Evolutionary conservation across 2,329 filamentous ascomycete species (phyloP), one percentile per base, ranked within the genome.

Genomic region (Thielaviopsis euricoi): DNA sequence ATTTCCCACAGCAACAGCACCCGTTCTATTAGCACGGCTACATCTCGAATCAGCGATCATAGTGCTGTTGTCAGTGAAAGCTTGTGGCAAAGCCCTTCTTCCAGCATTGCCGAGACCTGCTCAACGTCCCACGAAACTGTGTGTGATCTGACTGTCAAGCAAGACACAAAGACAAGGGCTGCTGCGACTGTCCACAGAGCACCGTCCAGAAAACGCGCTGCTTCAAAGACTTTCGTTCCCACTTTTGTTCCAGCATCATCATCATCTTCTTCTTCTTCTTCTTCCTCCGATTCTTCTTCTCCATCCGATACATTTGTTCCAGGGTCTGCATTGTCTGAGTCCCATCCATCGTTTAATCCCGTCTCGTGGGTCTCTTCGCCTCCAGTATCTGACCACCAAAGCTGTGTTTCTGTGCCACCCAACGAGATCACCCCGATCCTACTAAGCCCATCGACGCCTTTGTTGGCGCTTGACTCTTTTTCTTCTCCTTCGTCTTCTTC

Each of bases 1-100:
- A 23, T 60, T 15, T 55, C 52, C 5, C 52, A 60, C 37, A 55
- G 52, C 23, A 60, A 58, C 19, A 60, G 52, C 33, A 57, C 52
- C 5, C 51, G 55, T 25, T 60, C 58, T 9, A 43, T 26, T 23
- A 60, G 55, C 23, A 57, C 54, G 10, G 49, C 52, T 9, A 48
- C 54, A 10, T 56, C 51, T 23, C 37, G 48, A 2, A 52, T 49
- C 17, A 57, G 51, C 29, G 54, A 59, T 26, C 50, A 50, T 4
- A 53, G 57, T 43, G 52, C 29, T 33, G 29, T 10, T 33, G 29
- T 50, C 21, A 33, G 33, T 43, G 37, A 59, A 13, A 33, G 33
- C 7, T 59, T 59, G 40, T 56, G 58, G 58, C 21, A 26, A 23
- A 46, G 49, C 10, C 25, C 49, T 12, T 57, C 52, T 17, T 12